phyloP scores from a whole-genome alignment of 768 basidiomycete genomes.

The Grammothele lineata region DNA sequence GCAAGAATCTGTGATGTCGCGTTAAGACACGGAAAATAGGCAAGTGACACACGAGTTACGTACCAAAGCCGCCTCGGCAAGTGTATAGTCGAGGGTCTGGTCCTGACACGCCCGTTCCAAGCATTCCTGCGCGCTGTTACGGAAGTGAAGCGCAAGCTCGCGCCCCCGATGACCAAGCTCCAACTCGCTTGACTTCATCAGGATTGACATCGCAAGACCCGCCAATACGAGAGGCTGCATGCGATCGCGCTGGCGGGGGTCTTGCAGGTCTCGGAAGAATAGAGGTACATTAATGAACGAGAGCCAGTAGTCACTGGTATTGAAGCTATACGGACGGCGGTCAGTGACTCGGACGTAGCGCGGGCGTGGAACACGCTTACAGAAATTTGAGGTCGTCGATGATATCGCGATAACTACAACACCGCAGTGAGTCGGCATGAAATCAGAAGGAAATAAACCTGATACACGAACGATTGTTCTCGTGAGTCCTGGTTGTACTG shows the following conservation, averaged over 20 bases:
- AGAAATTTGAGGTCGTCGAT: constrained; percentile 45
- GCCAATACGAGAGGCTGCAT: constrained; percentile 74
- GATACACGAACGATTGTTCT: constrained; percentile 39
- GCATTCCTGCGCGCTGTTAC: constrained; percentile 50
- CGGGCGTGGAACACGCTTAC: constrained; percentile 32
- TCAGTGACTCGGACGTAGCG: background rate
- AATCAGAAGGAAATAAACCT: background rate
- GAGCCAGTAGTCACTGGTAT: constrained; percentile 60
- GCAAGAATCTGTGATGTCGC: constrained; percentile 53
- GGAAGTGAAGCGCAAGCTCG: constrained; percentile 51
- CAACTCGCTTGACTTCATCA: constrained; percentile 69
- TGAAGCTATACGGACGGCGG: constrained; percentile 44
- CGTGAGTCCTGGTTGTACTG: constrained; percentile 35
- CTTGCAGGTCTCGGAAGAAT: constrained; percentile 48
- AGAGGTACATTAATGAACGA: constrained; percentile 60
- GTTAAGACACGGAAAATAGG: no score
- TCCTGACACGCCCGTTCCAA: constrained; percentile 47
- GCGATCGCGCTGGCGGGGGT: constrained; percentile 45
- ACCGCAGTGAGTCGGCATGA: no score
- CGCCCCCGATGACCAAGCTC: constrained; percentile 54
- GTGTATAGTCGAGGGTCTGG: constrained; percentile 53
- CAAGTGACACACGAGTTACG: constrained; percentile 18
- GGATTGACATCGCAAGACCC: constrained; percentile 61
- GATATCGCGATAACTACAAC: constrained; percentile 38
- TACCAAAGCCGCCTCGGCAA: constrained; percentile 74